Percentiles rank a stretch among this genome's conserved stretches.
Conservation (phyloP, 805 yeast species). For the Candida multigemmis region DNA sequence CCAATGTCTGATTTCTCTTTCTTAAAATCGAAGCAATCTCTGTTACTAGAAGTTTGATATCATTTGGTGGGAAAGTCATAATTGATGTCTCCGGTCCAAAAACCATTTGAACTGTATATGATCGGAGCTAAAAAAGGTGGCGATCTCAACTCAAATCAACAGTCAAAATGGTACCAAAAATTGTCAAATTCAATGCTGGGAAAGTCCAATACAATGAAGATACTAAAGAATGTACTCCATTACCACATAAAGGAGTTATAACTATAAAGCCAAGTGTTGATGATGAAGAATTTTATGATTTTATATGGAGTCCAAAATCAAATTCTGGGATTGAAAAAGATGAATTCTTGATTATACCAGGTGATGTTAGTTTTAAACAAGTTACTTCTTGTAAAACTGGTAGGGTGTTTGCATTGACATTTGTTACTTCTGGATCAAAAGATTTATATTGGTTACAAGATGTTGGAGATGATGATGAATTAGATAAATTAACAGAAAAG, state of each 20-base stretch:
- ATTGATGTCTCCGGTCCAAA: not conserved
- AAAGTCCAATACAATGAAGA: slow-evolving; percentile 57
- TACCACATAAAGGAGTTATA: slow-evolving; percentile 58
- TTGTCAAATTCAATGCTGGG: slow-evolving; percentile 69
- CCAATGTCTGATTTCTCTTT: slow-evolving; percentile 51
- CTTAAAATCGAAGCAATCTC: slow-evolving; percentile 51
- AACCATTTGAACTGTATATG: too few species aligned
- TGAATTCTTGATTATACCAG: slow-evolving; percentile 70
- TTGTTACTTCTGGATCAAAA: slow-evolving; percentile 53
- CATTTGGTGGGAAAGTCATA: slow-evolving; percentile 52
- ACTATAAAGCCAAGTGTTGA: slow-evolving; percentile 54
- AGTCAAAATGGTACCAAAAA: slow-evolving; percentile 7
- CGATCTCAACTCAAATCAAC: not conserved
- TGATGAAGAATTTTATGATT: slow-evolving; percentile 63
- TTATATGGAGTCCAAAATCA: slow-evolving; percentile 64
- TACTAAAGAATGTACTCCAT: slow-evolving; percentile 59
- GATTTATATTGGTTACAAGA: slow-evolving; percentile 72
- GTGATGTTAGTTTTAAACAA: slow-evolving; percentile 74
- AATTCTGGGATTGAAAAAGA: slow-evolving; percentile 37
- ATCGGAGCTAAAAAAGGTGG: not conserved
- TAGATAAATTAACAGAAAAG: slow-evolving; percentile 44
- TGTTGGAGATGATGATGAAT: slow-evolving; percentile 54
- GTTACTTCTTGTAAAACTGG: slow-evolving; percentile 67
- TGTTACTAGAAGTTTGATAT: slow-evolving; percentile 39
- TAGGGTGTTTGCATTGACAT: slow-evolving; percentile 62